These are phyloP conservation scores for Penicillium silybi DNA, from an alignment of 495 filamentous ascomycete species.

Conservation along the genomic window DNA sequence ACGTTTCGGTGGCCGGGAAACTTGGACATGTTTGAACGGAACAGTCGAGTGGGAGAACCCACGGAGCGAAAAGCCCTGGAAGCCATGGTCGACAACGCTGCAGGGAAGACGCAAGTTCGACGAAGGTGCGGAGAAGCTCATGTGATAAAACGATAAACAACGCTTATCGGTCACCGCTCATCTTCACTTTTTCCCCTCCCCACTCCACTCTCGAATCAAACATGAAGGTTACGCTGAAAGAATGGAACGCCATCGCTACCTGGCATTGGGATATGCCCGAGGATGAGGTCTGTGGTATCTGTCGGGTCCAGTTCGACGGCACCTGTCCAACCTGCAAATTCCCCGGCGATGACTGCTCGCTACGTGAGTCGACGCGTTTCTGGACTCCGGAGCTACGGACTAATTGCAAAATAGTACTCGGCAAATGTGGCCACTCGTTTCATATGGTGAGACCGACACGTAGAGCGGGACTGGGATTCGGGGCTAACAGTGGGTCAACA, in stretches of 20 bases:
- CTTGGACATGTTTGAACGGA: conserved; percentile 34
- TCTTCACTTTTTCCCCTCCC: neutral
- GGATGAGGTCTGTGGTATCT: conserved; percentile 98
- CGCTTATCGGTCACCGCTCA: conserved; percentile 14
- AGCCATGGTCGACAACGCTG: conserved; percentile 30
- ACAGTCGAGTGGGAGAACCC: conserved; percentile 23
- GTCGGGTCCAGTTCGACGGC: conserved; percentile 94
- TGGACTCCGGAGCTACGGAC: neutral
- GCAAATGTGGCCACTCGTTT: conserved; percentile 95
- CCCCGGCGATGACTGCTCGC: conserved; percentile 90
- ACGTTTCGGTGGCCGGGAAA: conserved; percentile 33
- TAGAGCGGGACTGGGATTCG: conserved; percentile 3
- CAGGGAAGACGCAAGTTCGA: conserved; percentile 7
- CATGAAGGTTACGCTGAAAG: conserved; percentile 93
- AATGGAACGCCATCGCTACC: conserved; percentile 89
- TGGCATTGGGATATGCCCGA: conserved; percentile 98
- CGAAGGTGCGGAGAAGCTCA: conserved; percentile 26
- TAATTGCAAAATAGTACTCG: conserved; percentile 61
- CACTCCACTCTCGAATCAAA: conserved; percentile 9
- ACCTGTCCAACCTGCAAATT: conserved; percentile 98
- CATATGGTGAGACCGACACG: conserved; percentile 68
- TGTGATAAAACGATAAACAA: conserved; percentile 30
- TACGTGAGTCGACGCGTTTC: conserved; percentile 57
- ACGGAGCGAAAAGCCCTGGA: conserved; percentile 34
- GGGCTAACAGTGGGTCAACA: conserved; percentile 29